Evolutionary conservation across 2,329 filamentous ascomycete genomes (phyloP).

Genomic region (Aspergillus tubingensis): DNA sequence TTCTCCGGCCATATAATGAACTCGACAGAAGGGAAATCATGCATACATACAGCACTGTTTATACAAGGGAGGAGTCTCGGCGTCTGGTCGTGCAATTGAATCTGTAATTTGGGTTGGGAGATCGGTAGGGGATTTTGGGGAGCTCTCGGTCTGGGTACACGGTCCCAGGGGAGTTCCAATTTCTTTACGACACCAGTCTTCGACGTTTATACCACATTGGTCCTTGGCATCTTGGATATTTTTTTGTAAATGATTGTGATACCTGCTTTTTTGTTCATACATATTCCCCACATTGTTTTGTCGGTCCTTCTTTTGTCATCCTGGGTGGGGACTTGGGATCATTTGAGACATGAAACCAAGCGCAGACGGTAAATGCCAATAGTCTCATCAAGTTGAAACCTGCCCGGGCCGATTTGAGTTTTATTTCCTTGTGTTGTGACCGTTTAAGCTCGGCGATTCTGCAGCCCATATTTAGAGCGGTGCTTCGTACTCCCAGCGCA

Average conservation of each 20-base stretch:
- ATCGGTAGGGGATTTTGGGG: not conserved
- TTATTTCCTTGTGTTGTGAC: not conserved
- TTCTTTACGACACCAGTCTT: slow-evolving; percentile 19
- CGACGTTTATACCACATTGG: slow-evolving; percentile 21
- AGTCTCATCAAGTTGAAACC: too few relatives aligned
- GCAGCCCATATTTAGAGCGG: too few relatives aligned
- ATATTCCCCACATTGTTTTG: slow-evolving; percentile 18
- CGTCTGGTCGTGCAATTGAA: slow-evolving; percentile 12
- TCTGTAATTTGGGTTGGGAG: slow-evolving; percentile 15
- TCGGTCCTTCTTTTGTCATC: not conserved
- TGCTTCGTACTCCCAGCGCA: too few relatives aligned
- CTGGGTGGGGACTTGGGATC: not conserved
- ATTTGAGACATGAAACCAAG: not conserved
- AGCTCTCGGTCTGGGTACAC: not conserved
- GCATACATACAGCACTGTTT: slow-evolving; percentile 6
- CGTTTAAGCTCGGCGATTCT: not conserved
- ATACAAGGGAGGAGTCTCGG: slow-evolving; percentile 24
- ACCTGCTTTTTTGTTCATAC: slow-evolving; percentile 9
- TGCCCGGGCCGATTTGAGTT: too few relatives aligned
- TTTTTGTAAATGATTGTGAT: slow-evolving; percentile 24
- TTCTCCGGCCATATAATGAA: slow-evolving; percentile 26
- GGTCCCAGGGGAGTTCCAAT: not conserved
- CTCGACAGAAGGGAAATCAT: not conserved
- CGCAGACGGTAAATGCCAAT: not conserved
- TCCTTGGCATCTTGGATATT: slow-evolving; percentile 9